Conservation (phyloP, 495 filamentous ascomycete species). For the Copromyces sp. region DNA sequence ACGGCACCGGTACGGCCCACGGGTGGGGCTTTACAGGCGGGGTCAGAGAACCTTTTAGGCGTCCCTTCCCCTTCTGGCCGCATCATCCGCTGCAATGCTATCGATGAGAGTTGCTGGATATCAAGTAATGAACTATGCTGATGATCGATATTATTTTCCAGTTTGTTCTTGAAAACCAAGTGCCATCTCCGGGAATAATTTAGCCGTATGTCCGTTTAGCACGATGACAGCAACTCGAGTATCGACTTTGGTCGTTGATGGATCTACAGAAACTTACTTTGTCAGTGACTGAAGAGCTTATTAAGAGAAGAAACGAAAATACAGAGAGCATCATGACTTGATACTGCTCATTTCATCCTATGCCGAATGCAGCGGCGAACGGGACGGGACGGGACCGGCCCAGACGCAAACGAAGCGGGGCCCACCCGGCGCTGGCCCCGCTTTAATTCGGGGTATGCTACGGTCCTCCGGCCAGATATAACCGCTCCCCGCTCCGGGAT, state of each 20-base stretch:
- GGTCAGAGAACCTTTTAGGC: background rate
- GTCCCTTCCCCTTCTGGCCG: background rate
- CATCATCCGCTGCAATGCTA: background rate
- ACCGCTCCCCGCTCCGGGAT: background rate
- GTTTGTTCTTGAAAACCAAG: background rate
- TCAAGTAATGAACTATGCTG: background rate
- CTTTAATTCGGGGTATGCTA: background rate
- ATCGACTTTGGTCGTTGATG: background rate
- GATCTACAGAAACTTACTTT: background rate
- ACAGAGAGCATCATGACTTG: too few relatives aligned
- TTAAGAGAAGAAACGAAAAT: background rate
- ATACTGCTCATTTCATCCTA: background rate
- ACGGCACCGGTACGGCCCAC: background rate
- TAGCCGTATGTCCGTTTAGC: background rate
- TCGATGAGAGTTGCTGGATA: background rate
- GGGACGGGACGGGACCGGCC: background rate
- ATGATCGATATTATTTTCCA: background rate
- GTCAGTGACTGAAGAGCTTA: background rate
- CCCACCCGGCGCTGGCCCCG: background rate
- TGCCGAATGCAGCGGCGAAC: background rate
- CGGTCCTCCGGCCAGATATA: background rate
- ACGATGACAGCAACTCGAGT: background rate
- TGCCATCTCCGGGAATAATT: background rate
- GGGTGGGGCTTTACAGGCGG: background rate
- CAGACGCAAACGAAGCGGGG: background rate